These are phyloP conservation scores for Fusarium lyarnte DNA, from an alignment of 2,329 filamentous ascomycete genomes.

Conservation along the genomic window DNA sequence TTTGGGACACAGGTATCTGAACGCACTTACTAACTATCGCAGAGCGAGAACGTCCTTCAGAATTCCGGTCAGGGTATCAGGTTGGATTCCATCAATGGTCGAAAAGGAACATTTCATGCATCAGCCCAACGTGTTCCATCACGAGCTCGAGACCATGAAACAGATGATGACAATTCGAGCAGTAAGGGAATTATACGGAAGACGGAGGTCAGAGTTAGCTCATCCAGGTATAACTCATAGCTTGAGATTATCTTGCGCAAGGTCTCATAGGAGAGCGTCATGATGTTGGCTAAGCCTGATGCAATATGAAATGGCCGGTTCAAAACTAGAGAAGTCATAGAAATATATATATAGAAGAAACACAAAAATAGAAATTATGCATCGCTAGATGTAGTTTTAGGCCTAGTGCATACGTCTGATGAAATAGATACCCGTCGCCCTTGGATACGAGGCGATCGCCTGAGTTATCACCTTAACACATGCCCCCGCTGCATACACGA, in stretches of 20 bases:
- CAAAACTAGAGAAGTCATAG: rapidly evolving
- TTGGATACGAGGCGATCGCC: too few species aligned
- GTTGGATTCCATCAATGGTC: neutral
- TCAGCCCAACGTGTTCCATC: neutral
- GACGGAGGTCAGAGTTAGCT: neutral
- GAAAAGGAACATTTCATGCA: neutral
- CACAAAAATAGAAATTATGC: rapidly evolving
- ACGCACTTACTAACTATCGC: neutral
- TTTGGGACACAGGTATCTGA: too few species aligned
- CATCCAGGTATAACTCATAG: neutral
- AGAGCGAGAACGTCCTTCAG: neutral
- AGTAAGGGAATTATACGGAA: constrained; percentile 8
- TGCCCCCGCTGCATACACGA: too few species aligned
- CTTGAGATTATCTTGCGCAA: rapidly evolving
- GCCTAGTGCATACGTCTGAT: neutral
- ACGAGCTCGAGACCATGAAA: neutral
- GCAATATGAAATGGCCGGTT: rapidly evolving
- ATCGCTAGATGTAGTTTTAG: neutral
- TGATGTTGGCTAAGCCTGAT: too few species aligned
- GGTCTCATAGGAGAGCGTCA: rapidly evolving
- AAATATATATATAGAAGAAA: neutral
- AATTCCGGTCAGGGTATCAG: neutral
- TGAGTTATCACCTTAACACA: too few species aligned
- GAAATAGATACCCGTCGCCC: neutral
- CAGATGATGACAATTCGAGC: constrained; percentile 9